Conservation (phyloP, 129 eudicot genomes). For the Deinandra increscens region DNA sequence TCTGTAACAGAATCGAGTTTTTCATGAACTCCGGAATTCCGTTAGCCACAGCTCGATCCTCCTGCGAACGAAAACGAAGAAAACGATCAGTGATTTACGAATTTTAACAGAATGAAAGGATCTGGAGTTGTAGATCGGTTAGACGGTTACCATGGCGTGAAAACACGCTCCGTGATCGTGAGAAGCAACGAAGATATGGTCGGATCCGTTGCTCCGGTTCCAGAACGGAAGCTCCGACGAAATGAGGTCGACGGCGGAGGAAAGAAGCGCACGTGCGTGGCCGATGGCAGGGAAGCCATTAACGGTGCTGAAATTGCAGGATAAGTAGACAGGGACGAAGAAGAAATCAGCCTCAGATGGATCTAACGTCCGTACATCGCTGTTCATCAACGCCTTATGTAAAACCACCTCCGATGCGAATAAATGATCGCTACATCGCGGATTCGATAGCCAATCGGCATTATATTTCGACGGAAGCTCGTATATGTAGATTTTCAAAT, state of each 20-base stretch:
- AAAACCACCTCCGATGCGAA: constrained; percentile 87
- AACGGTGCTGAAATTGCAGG: constrained; percentile 75
- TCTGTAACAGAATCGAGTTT: constrained; percentile 72
- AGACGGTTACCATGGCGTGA: constrained; percentile 65
- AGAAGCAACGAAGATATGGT: constrained; percentile 87
- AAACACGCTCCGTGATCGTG: constrained; percentile 94
- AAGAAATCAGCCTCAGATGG: constrained; percentile 78
- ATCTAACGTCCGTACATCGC: constrained; percentile 58
- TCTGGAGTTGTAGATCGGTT: too few relatives aligned
- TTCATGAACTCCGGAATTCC: constrained; percentile 75
- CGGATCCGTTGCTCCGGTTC: constrained; percentile 76
- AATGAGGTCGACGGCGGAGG: constrained; percentile 53
- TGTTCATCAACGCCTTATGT: constrained; percentile 56
- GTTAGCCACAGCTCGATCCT: constrained; percentile 71
- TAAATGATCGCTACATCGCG: constrained; percentile 61
- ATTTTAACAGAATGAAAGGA: too few relatives aligned
- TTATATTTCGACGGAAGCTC: constrained; percentile 73
- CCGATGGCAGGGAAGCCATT: constrained; percentile 87
- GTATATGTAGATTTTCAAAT: constrained; percentile 59
- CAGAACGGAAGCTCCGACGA: constrained; percentile 65
- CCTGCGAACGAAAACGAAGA: constrained; percentile 23
- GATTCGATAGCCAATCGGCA: constrained; percentile 52
- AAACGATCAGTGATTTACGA: too few relatives aligned
- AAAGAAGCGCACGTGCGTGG: constrained; percentile 61
- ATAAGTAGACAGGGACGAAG: constrained; percentile 87